These are phyloP conservation scores for Carpinus fangiana DNA, from an alignment of 306 rosid species.

Conservation along the genomic window DNA sequence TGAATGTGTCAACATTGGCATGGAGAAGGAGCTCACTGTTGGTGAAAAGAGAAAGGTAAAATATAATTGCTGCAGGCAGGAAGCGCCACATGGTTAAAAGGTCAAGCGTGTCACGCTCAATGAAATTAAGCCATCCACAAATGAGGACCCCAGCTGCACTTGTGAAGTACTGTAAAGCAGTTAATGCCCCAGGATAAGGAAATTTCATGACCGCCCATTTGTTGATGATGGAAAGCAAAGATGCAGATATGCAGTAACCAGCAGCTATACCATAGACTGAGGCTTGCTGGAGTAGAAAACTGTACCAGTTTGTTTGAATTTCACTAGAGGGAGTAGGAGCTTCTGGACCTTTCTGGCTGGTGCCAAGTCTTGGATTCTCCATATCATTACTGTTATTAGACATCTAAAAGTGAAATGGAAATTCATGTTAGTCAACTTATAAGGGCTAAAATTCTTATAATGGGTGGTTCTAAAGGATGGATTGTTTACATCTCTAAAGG, in stretches of 20 bases:
- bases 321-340: conserved; percentile 25
- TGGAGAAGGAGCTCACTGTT: conserved; percentile 83
- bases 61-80: conserved; percentile 74
- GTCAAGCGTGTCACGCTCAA: conserved; percentile 62
- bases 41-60: conserved; percentile 82
- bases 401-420: conserved; percentile 41
- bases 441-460: neutral
- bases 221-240: conserved; percentile 82
- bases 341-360: conserved; percentile 34
- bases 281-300: conserved; percentile 41
- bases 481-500: neutral
- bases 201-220: conserved; percentile 94
- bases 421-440: conserved; percentile 1
- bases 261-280: conserved; percentile 79
- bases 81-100: conserved; percentile 77
- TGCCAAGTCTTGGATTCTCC: conserved; percentile 43
- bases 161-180: conserved; percentile 83
- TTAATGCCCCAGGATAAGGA: conserved; percentile 88
- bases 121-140: conserved; percentile 53
- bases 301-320: conserved; percentile 47
- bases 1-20: conserved; percentile 89
- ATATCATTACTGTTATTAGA: conserved; percentile 35
- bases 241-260: conserved; percentile 87
- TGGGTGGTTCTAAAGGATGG: neutral
- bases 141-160: conserved; percentile 74